A percentile compares a stretch with the other conserved stretches of the same genome.
These are phyloP conservation scores for Penicillium egyptiacum DNA, from an alignment of 495 filamentous ascomycete species.

Conservation along the genomic window DNA sequence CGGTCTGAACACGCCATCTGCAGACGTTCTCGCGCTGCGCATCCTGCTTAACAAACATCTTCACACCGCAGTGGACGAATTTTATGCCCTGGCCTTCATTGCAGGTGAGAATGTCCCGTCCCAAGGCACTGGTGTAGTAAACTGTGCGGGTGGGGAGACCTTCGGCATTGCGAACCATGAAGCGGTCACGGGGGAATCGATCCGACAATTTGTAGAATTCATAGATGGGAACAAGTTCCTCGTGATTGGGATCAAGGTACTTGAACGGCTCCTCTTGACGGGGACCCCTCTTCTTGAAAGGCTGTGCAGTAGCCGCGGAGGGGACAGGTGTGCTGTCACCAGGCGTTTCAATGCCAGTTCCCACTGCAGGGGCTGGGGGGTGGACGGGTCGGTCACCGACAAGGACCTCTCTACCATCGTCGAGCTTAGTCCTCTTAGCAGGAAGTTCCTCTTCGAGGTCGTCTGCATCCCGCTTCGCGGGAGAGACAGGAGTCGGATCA, in stretches of 20 bases:
- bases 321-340: slow-evolving; percentile 33
- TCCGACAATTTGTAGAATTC: slow-evolving; percentile 78
- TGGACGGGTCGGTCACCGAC: slow-evolving; percentile 52
- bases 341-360: slow-evolving; percentile 41
- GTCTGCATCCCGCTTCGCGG: slow-evolving; percentile 42
- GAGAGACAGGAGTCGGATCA: slow-evolving; percentile 24
- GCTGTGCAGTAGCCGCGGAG: slow-evolving; percentile 27
- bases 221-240: slow-evolving; percentile 70
- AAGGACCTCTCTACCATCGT: slow-evolving; percentile 47
- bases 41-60: slow-evolving; percentile 98
- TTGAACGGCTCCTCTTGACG: slow-evolving; percentile 87
- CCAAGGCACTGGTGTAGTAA: slow-evolving; percentile 89
- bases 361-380: slow-evolving; percentile 43
- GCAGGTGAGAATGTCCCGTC: slow-evolving; percentile 71
- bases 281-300: slow-evolving; percentile 43
- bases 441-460: slow-evolving; percentile 45
- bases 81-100: slow-evolving; percentile 91
- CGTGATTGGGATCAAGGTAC: slow-evolving; percentile 70
- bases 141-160: slow-evolving; percentile 83
- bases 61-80: slow-evolving; percentile 94
- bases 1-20: slow-evolving; percentile 91
- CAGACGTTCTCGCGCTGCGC: slow-evolving; percentile 80
- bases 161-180: slow-evolving; percentile 90
- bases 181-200: slow-evolving; percentile 83
- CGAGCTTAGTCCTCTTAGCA: slow-evolving; percentile 47